phyloP scores from a whole-genome alignment of 495 filamentous ascomycete species.

The Alectoria sarmentosa region DNA sequence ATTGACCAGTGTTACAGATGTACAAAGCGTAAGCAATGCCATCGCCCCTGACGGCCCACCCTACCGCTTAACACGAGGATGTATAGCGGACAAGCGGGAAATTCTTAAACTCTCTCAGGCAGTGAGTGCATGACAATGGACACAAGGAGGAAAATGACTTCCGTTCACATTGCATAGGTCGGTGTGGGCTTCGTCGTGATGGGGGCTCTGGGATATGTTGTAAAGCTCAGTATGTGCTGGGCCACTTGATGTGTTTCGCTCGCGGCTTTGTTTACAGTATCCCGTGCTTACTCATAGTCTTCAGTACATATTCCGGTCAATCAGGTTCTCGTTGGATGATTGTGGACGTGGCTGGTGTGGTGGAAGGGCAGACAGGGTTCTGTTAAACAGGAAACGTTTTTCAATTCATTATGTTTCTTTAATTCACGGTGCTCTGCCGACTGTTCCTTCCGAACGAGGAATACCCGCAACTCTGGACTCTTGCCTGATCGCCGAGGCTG shows the following conservation, averaged over 20 bases:
- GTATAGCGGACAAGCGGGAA: constrained; percentile 67
- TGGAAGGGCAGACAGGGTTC: not conserved
- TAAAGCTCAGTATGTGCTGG: constrained; percentile 62
- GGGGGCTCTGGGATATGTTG: constrained; percentile 69
- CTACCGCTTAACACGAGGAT: not conserved
- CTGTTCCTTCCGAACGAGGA: not conserved
- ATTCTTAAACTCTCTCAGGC: constrained; percentile 95
- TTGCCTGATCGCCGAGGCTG: not conserved
- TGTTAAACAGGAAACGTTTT: not conserved
- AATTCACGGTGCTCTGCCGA: not conserved
- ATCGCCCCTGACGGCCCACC: not conserved
- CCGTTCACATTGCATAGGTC: not conserved
- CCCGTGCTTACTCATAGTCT: not conserved
- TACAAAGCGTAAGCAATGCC: constrained; percentile 61
- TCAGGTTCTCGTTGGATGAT: constrained; percentile 14
- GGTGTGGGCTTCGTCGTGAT: constrained; percentile 87
- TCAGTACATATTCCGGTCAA: constrained; percentile 17
- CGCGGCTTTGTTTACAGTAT: not conserved
- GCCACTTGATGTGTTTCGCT: not conserved
- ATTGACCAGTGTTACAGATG: constrained; percentile 38
- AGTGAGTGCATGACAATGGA: constrained; percentile 37
- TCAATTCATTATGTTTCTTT: not conserved
- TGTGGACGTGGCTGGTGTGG: not conserved
- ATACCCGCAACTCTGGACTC: not conserved
- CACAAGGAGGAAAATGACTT: not conserved